Evolutionary conservation across 2,329 filamentous ascomycete genomes (phyloP), one percentile per base, ranked within the genome.

Genomic region (Elsinoe arachidis): DNA sequence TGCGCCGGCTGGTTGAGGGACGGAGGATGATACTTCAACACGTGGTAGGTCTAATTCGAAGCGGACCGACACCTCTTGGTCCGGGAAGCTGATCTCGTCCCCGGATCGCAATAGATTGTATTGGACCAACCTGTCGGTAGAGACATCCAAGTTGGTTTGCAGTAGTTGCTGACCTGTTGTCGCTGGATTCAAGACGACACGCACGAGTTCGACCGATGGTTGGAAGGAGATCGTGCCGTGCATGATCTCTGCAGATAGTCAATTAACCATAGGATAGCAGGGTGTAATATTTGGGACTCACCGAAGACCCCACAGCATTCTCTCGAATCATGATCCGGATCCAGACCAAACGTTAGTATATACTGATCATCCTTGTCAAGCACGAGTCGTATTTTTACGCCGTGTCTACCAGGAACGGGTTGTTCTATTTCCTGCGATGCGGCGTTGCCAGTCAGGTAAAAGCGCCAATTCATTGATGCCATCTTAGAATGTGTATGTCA

Each of bases 11-110:
- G 15, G 19, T 6, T n/a, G 14, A 14, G 43, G 38, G 14, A 12
- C 54, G 17, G 54, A 56, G 4, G 54, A 56, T 6, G 14, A 11
- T 2, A 56, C 54, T 26, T 56, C 54, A 11, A 56, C 39, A 5
- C 33, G 38, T 21, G 54, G 41, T 9, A 21, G 11, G 6, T 17
- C 34, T 3, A 26, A 9, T 19, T 35, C 34, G 11, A 46, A 46
- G 21, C n/a, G 41, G 14, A 46, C 41, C 2, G 41, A 3, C 2
- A 46, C 41, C 5, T 26, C 10, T 12, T 46, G 19, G 5, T 15
- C n/a, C 1, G 26, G 6, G 19, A 53, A 53, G 34, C 23, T 19
- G 19, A 53, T 26, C 9, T 35, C 34, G 19, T 53, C 49, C 7
- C 49, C 49, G 2, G 33, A 35, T 4, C 49, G 33, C 7, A 53